Evolutionary conservation across 345 rosid genomes (phyloP).

Genomic region (Bretschneidera sinensis): DNA sequence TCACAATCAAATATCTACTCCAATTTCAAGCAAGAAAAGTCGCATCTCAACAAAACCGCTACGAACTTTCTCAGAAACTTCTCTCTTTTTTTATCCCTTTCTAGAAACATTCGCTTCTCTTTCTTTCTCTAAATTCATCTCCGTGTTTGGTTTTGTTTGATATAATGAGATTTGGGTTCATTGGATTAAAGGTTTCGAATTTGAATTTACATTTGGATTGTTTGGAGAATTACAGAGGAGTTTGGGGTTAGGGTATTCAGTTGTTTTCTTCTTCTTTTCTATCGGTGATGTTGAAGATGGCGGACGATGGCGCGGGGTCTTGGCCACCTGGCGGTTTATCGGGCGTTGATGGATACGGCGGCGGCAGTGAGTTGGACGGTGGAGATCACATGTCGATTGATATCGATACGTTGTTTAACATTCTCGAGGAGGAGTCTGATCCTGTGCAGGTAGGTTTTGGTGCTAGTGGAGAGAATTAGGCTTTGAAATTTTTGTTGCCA

Average conservation of each 20-base stretch:
- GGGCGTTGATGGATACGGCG: slow-evolving; percentile 18
- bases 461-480: background rate
- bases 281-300: slow-evolving; percentile 27
- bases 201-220: background rate
- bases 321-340: slow-evolving; percentile 15
- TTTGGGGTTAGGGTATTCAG: slow-evolving; percentile 11
- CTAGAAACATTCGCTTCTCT: background rate
- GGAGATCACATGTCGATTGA: slow-evolving; percentile 34
- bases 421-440: slow-evolving; percentile 35
- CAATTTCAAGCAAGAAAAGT: slow-evolving; percentile 22
- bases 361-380: slow-evolving; percentile 14
- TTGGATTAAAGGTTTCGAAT: slow-evolving; percentile 2
- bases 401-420: slow-evolving; percentile 28
- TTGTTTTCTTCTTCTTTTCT: no score
- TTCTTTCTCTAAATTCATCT: no score
- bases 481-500: background rate
- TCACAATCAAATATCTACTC: background rate
- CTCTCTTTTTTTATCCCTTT: slow-evolving; percentile 2
- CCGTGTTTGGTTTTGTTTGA: background rate
- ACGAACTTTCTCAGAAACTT: slow-evolving; percentile 27
- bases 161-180: slow-evolving; percentile 6
- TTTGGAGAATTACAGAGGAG: background rate
- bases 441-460: slow-evolving; percentile 35
- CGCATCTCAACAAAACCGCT: slow-evolving; percentile 22
- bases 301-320: slow-evolving; percentile 20